A percentile compares a stretch with the other conserved stretches of the same genome.
Conservation (phyloP, 192 early-diverging fungal species). For the Lobosporangium transversale region DNA sequence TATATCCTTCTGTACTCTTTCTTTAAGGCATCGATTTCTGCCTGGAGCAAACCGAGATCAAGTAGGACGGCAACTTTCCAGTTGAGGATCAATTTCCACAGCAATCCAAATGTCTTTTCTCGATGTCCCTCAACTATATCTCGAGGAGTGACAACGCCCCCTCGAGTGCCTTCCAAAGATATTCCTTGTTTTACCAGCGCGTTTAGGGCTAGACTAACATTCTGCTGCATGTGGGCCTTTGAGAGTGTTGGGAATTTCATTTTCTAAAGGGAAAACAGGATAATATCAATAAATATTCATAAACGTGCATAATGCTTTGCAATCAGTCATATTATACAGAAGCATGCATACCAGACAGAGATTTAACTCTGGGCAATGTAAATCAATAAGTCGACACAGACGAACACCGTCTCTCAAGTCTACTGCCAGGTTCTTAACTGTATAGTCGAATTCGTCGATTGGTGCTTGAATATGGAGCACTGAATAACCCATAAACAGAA, state of each 20-base stretch:
- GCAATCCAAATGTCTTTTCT: slow-evolving; percentile 53
- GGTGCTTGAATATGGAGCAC: slow-evolving; percentile 40
- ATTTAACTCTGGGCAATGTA: slow-evolving; percentile 29
- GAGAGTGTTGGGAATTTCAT: slow-evolving; percentile 53
- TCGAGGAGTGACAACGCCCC: slow-evolving; percentile 27
- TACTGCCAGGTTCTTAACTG: slow-evolving; percentile 43
- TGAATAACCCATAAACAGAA: slow-evolving; percentile 49
- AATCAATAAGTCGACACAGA: slow-evolving; percentile 38
- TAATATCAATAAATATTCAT: not conserved
- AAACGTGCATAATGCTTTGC: not conserved
- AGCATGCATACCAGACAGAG: slow-evolving; percentile 18
- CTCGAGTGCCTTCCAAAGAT: slow-evolving; percentile 43
- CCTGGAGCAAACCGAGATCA: slow-evolving; percentile 37
- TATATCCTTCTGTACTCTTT: slow-evolving; percentile 26
- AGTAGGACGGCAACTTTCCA: slow-evolving; percentile 52
- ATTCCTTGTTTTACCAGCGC: slow-evolving; percentile 33
- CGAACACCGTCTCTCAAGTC: slow-evolving; percentile 49
- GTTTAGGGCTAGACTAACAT: slow-evolving; percentile 42
- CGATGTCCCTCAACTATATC: slow-evolving; percentile 56
- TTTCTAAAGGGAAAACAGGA: slow-evolving; percentile 16
- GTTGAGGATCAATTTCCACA: slow-evolving; percentile 54
- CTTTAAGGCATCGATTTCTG: slow-evolving; percentile 32
- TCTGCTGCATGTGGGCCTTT: slow-evolving; percentile 53
- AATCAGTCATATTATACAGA: not conserved
- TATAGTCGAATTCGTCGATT: slow-evolving; percentile 48